phyloP scores from a whole-genome alignment of 1,284 basidiomycete genomes.

The Ganoderma lucidum region DNA sequence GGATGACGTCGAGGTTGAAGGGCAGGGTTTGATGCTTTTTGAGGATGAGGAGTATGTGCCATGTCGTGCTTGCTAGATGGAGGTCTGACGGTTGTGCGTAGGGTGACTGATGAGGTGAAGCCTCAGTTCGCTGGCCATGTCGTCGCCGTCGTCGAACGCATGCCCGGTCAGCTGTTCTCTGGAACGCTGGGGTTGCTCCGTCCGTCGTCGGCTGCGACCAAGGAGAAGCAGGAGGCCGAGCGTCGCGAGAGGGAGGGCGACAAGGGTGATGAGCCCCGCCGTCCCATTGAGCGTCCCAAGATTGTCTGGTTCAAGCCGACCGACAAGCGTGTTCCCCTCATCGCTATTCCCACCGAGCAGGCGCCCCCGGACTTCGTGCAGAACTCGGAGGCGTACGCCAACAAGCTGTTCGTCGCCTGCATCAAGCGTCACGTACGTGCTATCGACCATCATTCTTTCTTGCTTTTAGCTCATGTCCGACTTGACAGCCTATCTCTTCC shows the following conservation, averaged over 20 bases:
- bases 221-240: slow-evolving; percentile 99
- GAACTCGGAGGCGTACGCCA: slow-evolving; percentile 90
- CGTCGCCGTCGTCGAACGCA: slow-evolving; percentile 97
- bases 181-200: slow-evolving; percentile 96
- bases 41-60: slow-evolving; percentile 91
- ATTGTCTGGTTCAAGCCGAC: slow-evolving; percentile 99
- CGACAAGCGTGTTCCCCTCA: slow-evolving; percentile 98
- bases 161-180: slow-evolving; percentile 98
- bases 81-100: slow-evolving; percentile 42
- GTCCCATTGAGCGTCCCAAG: slow-evolving; percentile 91
- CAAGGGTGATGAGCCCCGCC: slow-evolving; percentile 81
- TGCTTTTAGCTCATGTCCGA: slow-evolving; percentile 25
- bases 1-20: slow-evolving; percentile 99
- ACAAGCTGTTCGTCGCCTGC: slow-evolving; percentile 96
- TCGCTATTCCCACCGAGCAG: slow-evolving; percentile 99
- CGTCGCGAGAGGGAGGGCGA: slow-evolving; percentile 96
- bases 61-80: slow-evolving; percentile 13
- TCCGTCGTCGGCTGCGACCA: slow-evolving; percentile 97
- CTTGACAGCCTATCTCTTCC: slow-evolving; percentile 84
- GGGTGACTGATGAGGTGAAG: slow-evolving; percentile 96
- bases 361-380: slow-evolving; percentile 97
- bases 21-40: slow-evolving; percentile 94
- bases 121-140: slow-evolving; percentile 98
- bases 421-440: slow-evolving; percentile 92
- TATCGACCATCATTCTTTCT: slow-evolving; percentile 15